A percentile compares a stretch with the other conserved stretches of the same genome.
These are phyloP conservation scores for Amanita pseudoporphyria DNA, from an alignment of 768 basidiomycete genomes.

Conservation along the genomic window DNA sequence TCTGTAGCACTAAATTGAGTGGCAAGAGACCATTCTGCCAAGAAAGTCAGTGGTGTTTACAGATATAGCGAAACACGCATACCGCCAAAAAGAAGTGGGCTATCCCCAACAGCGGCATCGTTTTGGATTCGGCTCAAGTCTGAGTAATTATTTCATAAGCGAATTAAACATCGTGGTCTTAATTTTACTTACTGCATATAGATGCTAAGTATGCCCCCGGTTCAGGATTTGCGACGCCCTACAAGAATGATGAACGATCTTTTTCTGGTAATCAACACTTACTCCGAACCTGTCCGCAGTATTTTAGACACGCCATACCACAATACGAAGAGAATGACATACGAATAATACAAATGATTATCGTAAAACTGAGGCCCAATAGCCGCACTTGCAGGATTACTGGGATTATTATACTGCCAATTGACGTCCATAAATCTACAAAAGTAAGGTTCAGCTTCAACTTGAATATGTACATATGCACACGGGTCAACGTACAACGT, in stretches of 20 bases:
- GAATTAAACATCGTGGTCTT: too few relatives aligned
- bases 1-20: slow-evolving; percentile 58
- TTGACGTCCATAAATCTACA: slow-evolving; percentile 80
- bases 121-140: slow-evolving; percentile 48
- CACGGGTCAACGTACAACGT: too few relatives aligned
- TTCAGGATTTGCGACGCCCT: slow-evolving; percentile 66
- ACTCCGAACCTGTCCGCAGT: slow-evolving; percentile 44
- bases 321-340: slow-evolving; percentile 17
- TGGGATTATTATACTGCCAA: slow-evolving; percentile 63
- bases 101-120: slow-evolving; percentile 25
- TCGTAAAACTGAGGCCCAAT: slow-evolving; percentile 70
- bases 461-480: not conserved
- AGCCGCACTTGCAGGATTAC: too few relatives aligned
- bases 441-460: too few relatives aligned
- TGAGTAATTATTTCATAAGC: slow-evolving; percentile 20
- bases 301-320: too few relatives aligned
- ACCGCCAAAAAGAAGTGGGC: slow-evolving; percentile 33
- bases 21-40: slow-evolving; percentile 45
- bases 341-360: slow-evolving; percentile 74
- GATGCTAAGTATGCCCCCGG: slow-evolving; percentile 53
- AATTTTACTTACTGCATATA: slow-evolving; percentile 61
- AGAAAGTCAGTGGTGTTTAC: too few relatives aligned
- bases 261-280: slow-evolving; percentile 11
- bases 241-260: too few relatives aligned
- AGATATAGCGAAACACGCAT: slow-evolving; percentile 10